phyloP scores from a whole-genome alignment of 225 moss, liverwort and hornwort species.

The Sphagnum contortum region DNA sequence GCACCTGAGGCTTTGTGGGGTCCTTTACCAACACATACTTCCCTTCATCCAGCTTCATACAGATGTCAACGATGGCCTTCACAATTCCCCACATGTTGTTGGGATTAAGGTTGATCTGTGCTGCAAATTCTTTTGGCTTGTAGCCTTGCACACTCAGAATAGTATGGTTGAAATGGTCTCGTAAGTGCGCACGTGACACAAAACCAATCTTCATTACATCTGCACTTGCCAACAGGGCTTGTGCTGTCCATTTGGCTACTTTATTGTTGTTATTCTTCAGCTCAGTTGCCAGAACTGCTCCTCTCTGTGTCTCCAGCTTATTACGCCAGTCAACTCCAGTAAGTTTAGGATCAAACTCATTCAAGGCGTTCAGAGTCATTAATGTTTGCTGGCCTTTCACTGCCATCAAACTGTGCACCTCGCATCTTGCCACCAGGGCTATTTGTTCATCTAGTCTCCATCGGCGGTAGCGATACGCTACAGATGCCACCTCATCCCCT shows the following conservation, averaged over 20 bases:
- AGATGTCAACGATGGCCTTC: slow-evolving; percentile 53
- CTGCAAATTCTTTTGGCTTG: slow-evolving; percentile 63
- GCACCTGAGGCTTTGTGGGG: slow-evolving; percentile 57
- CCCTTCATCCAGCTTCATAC: slow-evolving; percentile 69
- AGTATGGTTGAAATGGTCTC: slow-evolving; percentile 59
- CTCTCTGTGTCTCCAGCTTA: slow-evolving; percentile 60
- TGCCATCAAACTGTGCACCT: slow-evolving; percentile 58
- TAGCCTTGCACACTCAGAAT: slow-evolving; percentile 61
- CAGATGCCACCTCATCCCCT: slow-evolving; percentile 60
- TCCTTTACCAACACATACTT: slow-evolving; percentile 66
- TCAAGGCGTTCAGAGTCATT: slow-evolving; percentile 48
- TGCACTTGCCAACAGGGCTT: slow-evolving; percentile 60
- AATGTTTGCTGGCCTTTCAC: slow-evolving; percentile 53
- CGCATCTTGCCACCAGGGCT: slow-evolving; percentile 57
- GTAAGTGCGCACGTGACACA: slow-evolving; percentile 59
- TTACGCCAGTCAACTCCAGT: slow-evolving; percentile 71
- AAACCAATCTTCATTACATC: slow-evolving; percentile 71
- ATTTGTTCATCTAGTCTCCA: slow-evolving; percentile 65
- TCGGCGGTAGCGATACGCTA: slow-evolving; percentile 58
- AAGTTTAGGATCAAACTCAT: slow-evolving; percentile 62
- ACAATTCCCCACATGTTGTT: slow-evolving; percentile 77
- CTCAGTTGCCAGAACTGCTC: slow-evolving; percentile 63
- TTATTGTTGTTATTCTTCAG: slow-evolving; percentile 66
- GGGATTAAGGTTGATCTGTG: slow-evolving; percentile 57
- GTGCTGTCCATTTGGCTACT: slow-evolving; percentile 67